Evolutionary conservation across 805 yeast genomes (phyloP), one percentile per base, ranked within the genome.

Genomic region (Lipomyces kockii): DNA sequence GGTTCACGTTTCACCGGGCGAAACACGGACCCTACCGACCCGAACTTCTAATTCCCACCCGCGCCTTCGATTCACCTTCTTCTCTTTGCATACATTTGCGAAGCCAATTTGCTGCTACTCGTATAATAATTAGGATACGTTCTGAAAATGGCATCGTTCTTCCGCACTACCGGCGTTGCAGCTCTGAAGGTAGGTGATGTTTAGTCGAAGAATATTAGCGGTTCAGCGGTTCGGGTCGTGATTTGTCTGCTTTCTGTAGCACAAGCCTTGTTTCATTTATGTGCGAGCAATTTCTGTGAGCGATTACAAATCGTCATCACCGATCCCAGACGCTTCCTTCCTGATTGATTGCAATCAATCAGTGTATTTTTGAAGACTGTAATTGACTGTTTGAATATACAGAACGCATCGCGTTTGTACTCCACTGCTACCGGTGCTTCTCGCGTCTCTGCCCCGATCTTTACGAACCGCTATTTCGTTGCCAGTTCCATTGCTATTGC

Each of bases 401-500:
- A 65, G 65, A 25, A 58, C 32, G 61, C 63, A 12, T 32, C 61
- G 12, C 66, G 69, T 6, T 25, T 63, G 29, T 62, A 46, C 59
- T 56, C 66, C 43, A 43, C 65, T 32, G 46, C 60, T 22, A 29
- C 66, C 9, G 37, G 46, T 25, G n/a, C 54, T 11, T 20, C 54
- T 27, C 57, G 53, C n/a, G 35, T 59, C 11, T 58, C 53, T 25
- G 46, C 56, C 8, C 60, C 56, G 20, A 14, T 34, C 29, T 51
- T 51, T 27, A 8, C 37, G 27, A 60, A 29, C 37, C 49, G 49
- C n/a, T 46, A 39, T n/a, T 14, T 56, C 61, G n/a, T 64, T 59
- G 63, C 63, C 46, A 29, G 62, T 59, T 34, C 72, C 8, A 54
- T 60, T 20, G 71, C 65, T n/a, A 34, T 67, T 39, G 71, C 65